Base-by-base conservation (phyloP, 139 green algal genomes). In the Picochlorum sp. region DNA sequence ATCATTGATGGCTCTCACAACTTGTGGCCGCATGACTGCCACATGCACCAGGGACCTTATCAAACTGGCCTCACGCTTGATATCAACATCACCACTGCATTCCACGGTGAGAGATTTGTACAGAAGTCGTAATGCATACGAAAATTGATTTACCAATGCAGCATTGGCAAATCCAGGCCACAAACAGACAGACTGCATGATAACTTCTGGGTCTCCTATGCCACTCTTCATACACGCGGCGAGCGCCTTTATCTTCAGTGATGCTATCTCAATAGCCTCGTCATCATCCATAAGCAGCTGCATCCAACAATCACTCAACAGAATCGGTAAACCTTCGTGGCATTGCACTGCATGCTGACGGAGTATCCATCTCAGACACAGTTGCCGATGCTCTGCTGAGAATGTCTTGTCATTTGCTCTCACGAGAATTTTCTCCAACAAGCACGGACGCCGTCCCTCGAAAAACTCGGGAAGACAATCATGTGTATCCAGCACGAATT, bases 221-320 rank as follows among this genome's bases (percentile, higher is more conserved):
- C 45, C 67, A 61, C 45, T 60, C 16, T 49, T 49, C 56, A 74
- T 55, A 57, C 60, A 74, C 2, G 67, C 67, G 0, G 45, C 56
- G 9, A 74, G 59, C 2, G 60, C 59, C 56, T 74, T 74, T 14
- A 74, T 16, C 20, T 74, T 74, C 7, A 74, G 34, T 4, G 67
- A 50, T 34, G 57, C 45, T 37, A 74, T 57, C 67, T 74, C 59
- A 2, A 60, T 24, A 6, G 67, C 47, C 45, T 74, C 67, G 16
- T 59, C 60, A 21, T 23, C 20, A 57, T 49, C 45, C 3, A 60
- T 60, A 34, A 74, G 21, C 13, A 74, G 60, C 45, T 68, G 67
- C 30, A 54, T 45, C 67, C 67, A 74, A n/a, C 21, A 44, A 10
- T 64, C 67, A 18, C 59, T 60, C 37, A 74, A 57, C n/a, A 68